Conservation (phyloP, 495 filamentous ascomycete species). For the Zalerion maritima region DNA sequence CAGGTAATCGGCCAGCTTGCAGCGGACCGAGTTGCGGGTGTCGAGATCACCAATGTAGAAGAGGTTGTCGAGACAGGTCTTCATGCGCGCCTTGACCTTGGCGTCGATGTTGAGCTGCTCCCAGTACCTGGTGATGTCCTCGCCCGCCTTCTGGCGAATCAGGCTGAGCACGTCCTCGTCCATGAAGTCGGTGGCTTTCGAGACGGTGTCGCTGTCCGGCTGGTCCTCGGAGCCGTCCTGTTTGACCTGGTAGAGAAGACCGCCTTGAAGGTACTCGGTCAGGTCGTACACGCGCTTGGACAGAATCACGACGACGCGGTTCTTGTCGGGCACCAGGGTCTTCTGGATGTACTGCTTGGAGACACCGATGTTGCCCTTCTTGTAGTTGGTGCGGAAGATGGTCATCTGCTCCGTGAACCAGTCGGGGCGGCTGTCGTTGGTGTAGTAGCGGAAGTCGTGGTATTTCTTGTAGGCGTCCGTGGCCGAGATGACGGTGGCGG, state of each 20-base stretch:
- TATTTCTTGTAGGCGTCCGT: slow-evolving; percentile 63
- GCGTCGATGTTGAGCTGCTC: slow-evolving; percentile 44
- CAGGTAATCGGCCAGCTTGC: slow-evolving; percentile 81
- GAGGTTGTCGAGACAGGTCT: slow-evolving; percentile 79
- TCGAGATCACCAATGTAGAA: slow-evolving; percentile 92
- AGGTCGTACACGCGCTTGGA: slow-evolving; percentile 78
- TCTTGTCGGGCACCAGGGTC: slow-evolving; percentile 48
- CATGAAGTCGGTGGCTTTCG: too few relatives aligned
- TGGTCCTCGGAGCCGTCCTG: slow-evolving; percentile 33
- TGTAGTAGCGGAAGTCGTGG: slow-evolving; percentile 84
- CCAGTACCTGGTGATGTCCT: slow-evolving; percentile 77
- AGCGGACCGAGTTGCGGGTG: slow-evolving; percentile 74
- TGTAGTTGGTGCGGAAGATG: slow-evolving; percentile 59
- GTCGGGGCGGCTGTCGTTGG: slow-evolving; percentile 66
- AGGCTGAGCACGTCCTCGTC: slow-evolving; percentile 54
- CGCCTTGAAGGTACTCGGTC: slow-evolving; percentile 69
- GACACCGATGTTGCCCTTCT: slow-evolving; percentile 81
- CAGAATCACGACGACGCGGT: slow-evolving; percentile 61
- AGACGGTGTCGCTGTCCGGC: slow-evolving; percentile 38
- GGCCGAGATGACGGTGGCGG: slow-evolving; percentile 44
- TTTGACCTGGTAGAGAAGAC: slow-evolving; percentile 47
- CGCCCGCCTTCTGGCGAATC: slow-evolving; percentile 59
- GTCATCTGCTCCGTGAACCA: slow-evolving; percentile 86
- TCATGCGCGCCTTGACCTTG: slow-evolving; percentile 48
- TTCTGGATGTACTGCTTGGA: slow-evolving; percentile 59